Evolutionary conservation across 768 basidiomycete genomes (phyloP).

Genomic region (Kondoa subrosea): DNA sequence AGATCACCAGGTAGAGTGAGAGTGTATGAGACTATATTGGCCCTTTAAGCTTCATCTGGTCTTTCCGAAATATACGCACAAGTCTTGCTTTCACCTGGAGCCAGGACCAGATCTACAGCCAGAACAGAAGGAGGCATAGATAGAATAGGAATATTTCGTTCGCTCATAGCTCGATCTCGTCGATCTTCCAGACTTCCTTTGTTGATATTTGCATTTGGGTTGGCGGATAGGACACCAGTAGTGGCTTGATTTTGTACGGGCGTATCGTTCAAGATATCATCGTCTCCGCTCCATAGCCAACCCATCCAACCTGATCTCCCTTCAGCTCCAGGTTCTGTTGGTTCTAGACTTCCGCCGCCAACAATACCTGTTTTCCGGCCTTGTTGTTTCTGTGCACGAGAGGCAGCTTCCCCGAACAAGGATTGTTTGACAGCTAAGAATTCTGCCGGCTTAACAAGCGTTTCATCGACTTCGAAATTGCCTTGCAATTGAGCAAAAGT

Average conservation of each 20-base stretch:
- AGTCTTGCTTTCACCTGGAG: slow-evolving; percentile 64
- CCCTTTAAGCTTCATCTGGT: neutral
- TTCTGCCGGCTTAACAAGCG: slow-evolving; percentile 28
- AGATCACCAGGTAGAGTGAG: slow-evolving; percentile 57
- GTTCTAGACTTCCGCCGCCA: neutral
- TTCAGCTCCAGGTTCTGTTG: slow-evolving; percentile 9
- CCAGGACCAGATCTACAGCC: slow-evolving; percentile 64
- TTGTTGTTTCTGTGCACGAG: slow-evolving; percentile 1
- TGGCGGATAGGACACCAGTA: neutral
- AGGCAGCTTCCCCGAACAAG: slow-evolving; percentile 14
- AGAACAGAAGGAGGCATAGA: slow-evolving; percentile 73
- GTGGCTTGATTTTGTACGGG: slow-evolving; percentile 2
- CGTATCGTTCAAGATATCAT: neutral
- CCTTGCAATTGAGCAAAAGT: slow-evolving; percentile 69
- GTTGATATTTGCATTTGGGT: slow-evolving; percentile 27
- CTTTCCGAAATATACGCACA: slow-evolving; percentile 42
- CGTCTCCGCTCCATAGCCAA: slow-evolving; percentile 20
- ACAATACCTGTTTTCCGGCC: slow-evolving; percentile 26
- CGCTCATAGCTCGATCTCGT: slow-evolving; percentile 32
- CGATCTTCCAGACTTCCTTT: slow-evolving; percentile 34
- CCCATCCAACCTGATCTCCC: slow-evolving; percentile 27
- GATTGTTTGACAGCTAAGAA: slow-evolving; percentile 26
- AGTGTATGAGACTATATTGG: slow-evolving; percentile 54
- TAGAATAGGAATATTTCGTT: slow-evolving; percentile 52
- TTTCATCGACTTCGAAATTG: slow-evolving; percentile 41